Base-by-base conservation (phyloP, 108 stramenopile genomes). In the Discostella stelligeroides region DNA sequence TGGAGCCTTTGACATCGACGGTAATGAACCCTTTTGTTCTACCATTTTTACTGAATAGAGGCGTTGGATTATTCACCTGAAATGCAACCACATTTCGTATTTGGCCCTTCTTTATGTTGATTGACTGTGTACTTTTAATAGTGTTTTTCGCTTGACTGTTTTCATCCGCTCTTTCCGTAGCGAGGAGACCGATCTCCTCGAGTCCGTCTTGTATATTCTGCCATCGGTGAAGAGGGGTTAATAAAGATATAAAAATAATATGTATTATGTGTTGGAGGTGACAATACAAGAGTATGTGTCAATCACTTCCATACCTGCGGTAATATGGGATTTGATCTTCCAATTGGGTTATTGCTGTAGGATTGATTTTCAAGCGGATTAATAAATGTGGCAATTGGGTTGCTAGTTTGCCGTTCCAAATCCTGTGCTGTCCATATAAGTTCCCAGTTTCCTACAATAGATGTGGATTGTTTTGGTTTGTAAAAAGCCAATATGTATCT, bases 341-440 rank as follows among this genome's bases (percentile, higher is more conserved):
- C 84, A 9, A 17, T 23, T 24, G 88, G 86, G 68, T 90, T 90
- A 67, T 89, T 90, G 75, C 83, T 85, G 75, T 93, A 93, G 23
- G 87, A 81, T 78, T 93, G 92, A 68, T 93, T 90, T 74, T 93
- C 92, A 13, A 93, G 46, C 20, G 92, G 92, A 70, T 86, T 90
- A 45, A 90, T 86, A 80, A 79, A 87, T 4, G 75, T 74, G 14
- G 57, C 50, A 4, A 84, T 72, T n/a, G 67, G 69, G 43, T 76
- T 71, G 6, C 41, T 30, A 18, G 42, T 27, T 28, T 56, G 67
- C 61, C 61, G 63, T 43, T 79, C 72, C 63, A 61, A n/a, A 69
- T 93, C 92, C 63, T 93, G 92, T 6, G 87, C 85, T 13, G 92
- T 93, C 92, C 92, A 93, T 15, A 90, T 43, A 2, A 93, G 64